phyloP scores from a whole-genome alignment of 2,329 filamentous ascomycete species.

The Cladosporium sp. region DNA sequence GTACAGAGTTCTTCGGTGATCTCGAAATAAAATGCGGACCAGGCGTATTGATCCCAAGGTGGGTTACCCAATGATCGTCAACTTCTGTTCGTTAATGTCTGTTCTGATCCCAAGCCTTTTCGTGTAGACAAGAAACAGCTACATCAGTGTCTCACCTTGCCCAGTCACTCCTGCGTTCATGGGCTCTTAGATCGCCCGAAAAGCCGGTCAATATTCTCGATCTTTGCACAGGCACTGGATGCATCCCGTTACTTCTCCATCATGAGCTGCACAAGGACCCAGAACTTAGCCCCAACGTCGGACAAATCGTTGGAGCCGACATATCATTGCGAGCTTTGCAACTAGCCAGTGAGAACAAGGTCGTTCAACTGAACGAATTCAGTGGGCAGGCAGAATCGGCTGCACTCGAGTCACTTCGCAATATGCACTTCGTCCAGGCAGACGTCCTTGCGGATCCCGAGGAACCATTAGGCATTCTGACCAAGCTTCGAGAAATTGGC shows the following conservation, averaged over 20 bases:
- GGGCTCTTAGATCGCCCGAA: slow-evolving; percentile 13
- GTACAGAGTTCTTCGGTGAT: slow-evolving; percentile 80
- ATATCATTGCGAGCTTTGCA: slow-evolving; percentile 61
- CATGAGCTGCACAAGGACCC: slow-evolving; percentile 48
- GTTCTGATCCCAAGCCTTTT: slow-evolving; percentile 8
- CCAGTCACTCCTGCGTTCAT: slow-evolving; percentile 21
- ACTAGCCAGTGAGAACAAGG: slow-evolving; percentile 62
- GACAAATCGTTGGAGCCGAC: slow-evolving; percentile 65
- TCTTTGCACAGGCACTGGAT: slow-evolving; percentile 86
- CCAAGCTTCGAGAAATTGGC: not conserved
- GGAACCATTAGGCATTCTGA: not conserved
- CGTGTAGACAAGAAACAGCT: slow-evolving; percentile 44
- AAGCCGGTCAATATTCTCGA: slow-evolving; percentile 64
- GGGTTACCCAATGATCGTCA: too few species aligned
- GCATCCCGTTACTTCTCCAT: slow-evolving; percentile 75
- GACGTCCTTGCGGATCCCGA: slow-evolving; percentile 25
- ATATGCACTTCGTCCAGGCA: slow-evolving; percentile 30
- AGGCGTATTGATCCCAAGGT: slow-evolving; percentile 83
- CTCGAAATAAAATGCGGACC: slow-evolving; percentile 71
- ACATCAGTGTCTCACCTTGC: slow-evolving; percentile 35
- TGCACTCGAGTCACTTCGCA: slow-evolving; percentile 13
- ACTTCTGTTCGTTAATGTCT: not conserved
- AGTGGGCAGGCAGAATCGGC: not conserved
- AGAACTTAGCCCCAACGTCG: slow-evolving; percentile 31
- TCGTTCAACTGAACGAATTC: slow-evolving; percentile 39